A percentile compares a stretch with the other conserved stretches of the same genome.
These are phyloP conservation scores for Fusarium abutilonis DNA, from an alignment of 2,329 filamentous ascomycete genomes.

Conservation along the genomic window DNA sequence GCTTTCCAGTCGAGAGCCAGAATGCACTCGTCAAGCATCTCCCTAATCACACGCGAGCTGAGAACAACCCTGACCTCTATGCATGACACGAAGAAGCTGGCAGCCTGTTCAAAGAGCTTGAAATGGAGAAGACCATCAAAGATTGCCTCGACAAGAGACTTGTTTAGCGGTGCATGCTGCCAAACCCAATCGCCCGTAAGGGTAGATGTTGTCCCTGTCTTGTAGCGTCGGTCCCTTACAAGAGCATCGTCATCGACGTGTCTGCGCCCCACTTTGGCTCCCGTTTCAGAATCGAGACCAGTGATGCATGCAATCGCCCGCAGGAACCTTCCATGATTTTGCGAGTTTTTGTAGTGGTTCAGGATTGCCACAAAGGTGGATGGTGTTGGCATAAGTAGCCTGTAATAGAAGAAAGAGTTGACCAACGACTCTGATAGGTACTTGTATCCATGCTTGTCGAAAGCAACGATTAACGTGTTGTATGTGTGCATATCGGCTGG, in stretches of 20 bases:
- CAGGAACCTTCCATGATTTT: conserved; percentile 56
- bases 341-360: conserved; percentile 58
- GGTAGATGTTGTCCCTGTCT: conserved; percentile 30
- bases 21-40: conserved; percentile 56
- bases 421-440: conserved; percentile 64
- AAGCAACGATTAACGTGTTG: conserved; percentile 75
- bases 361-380: conserved; percentile 61
- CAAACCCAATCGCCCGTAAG: conserved; percentile 52
- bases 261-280: conserved; percentile 53
- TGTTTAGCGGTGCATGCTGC: conserved; percentile 53
- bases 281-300: conserved; percentile 53
- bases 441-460: conserved; percentile 62
- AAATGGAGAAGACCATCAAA: conserved; percentile 61
- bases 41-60: conserved; percentile 47
- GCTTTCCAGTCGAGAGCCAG: conserved; percentile 54
- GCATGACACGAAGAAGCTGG: conserved; percentile 53
- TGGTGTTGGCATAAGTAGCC: conserved; percentile 58
- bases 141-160: conserved; percentile 56
- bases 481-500: conserved; percentile 75
- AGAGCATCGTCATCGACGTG: conserved; percentile 46
- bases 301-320: conserved; percentile 58
- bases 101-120: conserved; percentile 56
- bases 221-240: conserved; percentile 43
- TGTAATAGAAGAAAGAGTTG: conserved; percentile 59
- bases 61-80: conserved; percentile 51